These are phyloP conservation scores for Chrysoporthe puriensis DNA, from an alignment of 2,329 filamentous ascomycete species.

Conservation along the genomic window DNA sequence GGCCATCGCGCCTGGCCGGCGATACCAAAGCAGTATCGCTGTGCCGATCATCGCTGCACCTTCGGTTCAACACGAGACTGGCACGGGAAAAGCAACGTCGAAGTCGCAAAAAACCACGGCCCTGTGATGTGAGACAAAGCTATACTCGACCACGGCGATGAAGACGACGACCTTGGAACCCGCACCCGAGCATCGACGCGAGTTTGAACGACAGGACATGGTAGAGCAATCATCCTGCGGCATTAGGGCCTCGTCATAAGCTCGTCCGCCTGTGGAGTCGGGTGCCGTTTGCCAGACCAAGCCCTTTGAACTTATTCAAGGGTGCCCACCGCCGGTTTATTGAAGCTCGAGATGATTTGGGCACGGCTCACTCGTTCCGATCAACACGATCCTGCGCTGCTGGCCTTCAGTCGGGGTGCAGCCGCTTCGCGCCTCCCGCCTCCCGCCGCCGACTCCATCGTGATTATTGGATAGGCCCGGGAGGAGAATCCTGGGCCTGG, in stretches of 20 bases:
- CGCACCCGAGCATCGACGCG: not conserved
- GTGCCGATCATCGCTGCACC: slow-evolving; percentile 1
- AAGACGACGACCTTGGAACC: not conserved
- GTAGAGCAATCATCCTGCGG: not conserved
- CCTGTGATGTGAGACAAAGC: not conserved
- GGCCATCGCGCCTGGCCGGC: too few species aligned
- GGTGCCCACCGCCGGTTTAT: slow-evolving; percentile 11
- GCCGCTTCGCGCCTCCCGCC: too few species aligned
- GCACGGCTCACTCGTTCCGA: not conserved
- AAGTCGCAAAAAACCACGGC: not conserved
- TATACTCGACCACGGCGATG: not conserved
- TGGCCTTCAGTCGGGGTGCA: not conserved
- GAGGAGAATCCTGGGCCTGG: not conserved
- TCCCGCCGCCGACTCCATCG: not conserved
- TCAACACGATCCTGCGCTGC: not conserved
- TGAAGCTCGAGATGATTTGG: not conserved
- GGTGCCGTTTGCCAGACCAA: not conserved
- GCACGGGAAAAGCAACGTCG: not conserved
- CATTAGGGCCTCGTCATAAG: not conserved
- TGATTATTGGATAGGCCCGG: not conserved
- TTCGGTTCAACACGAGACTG: slow-evolving; percentile 7
- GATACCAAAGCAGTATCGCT: slow-evolving; percentile 2
- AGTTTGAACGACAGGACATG: not conserved
- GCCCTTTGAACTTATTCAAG: not conserved
- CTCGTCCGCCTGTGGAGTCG: slow-evolving; percentile 1